Evolutionary conservation across 208 protist genomes (phyloP).

Genomic region (Leptomonas pyrrhocoris): DNA sequence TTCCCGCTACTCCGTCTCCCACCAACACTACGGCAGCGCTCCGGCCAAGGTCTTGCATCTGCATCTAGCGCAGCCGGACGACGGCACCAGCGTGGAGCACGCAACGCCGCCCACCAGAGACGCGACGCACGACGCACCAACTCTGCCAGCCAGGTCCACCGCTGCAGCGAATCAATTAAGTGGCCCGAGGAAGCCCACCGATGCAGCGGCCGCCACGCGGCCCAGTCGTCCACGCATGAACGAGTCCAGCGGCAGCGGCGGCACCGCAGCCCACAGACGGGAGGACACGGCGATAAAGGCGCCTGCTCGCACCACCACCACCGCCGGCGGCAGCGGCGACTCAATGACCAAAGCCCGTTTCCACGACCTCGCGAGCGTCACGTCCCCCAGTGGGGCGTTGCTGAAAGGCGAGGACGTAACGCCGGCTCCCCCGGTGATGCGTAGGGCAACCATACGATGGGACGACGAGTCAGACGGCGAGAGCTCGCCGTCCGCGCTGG

Average conservation of each 20-base stretch:
- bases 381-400: not conserved
- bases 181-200: not conserved
- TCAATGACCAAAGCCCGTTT: not conserved
- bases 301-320: not conserved
- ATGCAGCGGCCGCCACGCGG: not conserved
- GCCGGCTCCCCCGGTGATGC: not conserved
- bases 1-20: too few species aligned
- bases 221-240: not conserved
- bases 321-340: not conserved
- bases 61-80: not conserved
- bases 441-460: slow-evolving; percentile 7
- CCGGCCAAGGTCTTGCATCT: not conserved
- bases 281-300: not conserved
- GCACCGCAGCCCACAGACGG: not conserved
- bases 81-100: not conserved
- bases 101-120: too few species aligned
- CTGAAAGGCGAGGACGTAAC: not conserved
- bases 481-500: slow-evolving; percentile 13
- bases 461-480: slow-evolving; percentile 17
- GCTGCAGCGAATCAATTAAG: not conserved
- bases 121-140: not conserved
- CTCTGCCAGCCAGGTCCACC: not conserved
- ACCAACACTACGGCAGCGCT: slow-evolving; percentile 10
- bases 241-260: not conserved
- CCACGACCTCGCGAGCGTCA: slow-evolving; percentile 8